Evolutionary conservation across 768 basidiomycete genomes (phyloP).

Genomic region (Gymnopilus junonius): DNA sequence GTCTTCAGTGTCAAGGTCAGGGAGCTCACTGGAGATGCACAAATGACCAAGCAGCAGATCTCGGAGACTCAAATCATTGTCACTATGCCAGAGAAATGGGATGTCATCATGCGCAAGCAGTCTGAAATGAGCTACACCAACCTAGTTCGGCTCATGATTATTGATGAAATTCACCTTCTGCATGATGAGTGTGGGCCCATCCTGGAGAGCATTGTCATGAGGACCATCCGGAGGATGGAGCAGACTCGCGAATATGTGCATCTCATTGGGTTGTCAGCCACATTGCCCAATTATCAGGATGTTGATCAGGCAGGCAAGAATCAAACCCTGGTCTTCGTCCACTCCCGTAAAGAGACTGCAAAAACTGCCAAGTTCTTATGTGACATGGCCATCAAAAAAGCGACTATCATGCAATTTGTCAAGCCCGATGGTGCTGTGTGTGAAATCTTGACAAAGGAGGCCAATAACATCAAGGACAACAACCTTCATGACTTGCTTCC

Average conservation of each 20-base stretch:
- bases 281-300: slow-evolving; percentile 97
- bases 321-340: slow-evolving; percentile 95
- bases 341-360: slow-evolving; percentile 97
- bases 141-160: slow-evolving; percentile 93
- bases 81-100: slow-evolving; percentile 99
- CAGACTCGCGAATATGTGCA: slow-evolving; percentile 93
- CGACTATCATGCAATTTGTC: slow-evolving; percentile 95
- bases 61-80: slow-evolving; percentile 97
- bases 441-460: slow-evolving; percentile 88
- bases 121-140: slow-evolving; percentile 97
- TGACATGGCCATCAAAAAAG: slow-evolving; percentile 95
- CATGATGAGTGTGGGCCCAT: slow-evolving; percentile 99
- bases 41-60: slow-evolving; percentile 98
- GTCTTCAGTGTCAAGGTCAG: slow-evolving; percentile 80
- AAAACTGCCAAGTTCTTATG: slow-evolving; percentile 95
- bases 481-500: slow-evolving; percentile 89
- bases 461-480: slow-evolving; percentile 77
- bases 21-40: slow-evolving; percentile 95
- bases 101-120: slow-evolving; percentile 96
- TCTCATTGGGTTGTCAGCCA: slow-evolving; percentile 94
- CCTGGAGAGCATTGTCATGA: slow-evolving; percentile 85
- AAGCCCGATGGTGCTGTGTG: slow-evolving; percentile 90
- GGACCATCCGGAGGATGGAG: slow-evolving; percentile 93
- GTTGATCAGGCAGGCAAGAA: slow-evolving; percentile 91
- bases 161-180: slow-evolving; percentile 96